These are phyloP conservation scores for Coffea canephora DNA, from an alignment of 257 asterid species.

Conservation along the genomic window DNA sequence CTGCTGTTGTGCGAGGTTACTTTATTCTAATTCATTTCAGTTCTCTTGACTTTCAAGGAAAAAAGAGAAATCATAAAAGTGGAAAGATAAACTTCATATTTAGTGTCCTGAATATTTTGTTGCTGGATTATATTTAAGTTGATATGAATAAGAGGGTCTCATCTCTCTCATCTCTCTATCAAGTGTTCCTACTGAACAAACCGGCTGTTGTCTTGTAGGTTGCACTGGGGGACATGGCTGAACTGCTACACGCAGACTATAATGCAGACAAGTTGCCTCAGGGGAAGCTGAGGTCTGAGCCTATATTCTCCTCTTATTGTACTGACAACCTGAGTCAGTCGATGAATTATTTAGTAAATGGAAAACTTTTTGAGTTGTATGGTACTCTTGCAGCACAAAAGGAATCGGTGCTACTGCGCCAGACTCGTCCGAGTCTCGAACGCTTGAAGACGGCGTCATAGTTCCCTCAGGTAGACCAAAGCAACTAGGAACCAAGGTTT, in stretches of 20 bases:
- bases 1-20: slow-evolving; percentile 82
- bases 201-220: slow-evolving; percentile 50
- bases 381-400: slow-evolving; percentile 56
- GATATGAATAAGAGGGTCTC: no score
- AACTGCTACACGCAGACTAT: slow-evolving; percentile 51
- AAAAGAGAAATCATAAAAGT: background rate
- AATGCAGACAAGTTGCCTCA: slow-evolving; percentile 74
- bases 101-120: background rate
- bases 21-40: background rate
- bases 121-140: background rate
- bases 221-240: slow-evolving; percentile 96
- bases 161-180: no score
- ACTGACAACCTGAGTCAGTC: background rate
- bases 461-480: slow-evolving; percentile 80
- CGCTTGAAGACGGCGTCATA: slow-evolving; percentile 65
- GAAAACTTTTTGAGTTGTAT: background rate
- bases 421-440: slow-evolving; percentile 50
- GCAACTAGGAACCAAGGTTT: slow-evolving; percentile 49
- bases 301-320: slow-evolving; percentile 12
- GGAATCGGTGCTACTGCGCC: slow-evolving; percentile 85
- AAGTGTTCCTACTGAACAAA: background rate
- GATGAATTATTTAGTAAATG: background rate
- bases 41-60: background rate
- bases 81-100: background rate
- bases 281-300: slow-evolving; percentile 75